A percentile compares a stretch with the other conserved stretches of the same genome.
These are phyloP conservation scores for Dysphania ambrosioides DNA, from an alignment of 148 eudicot species.

Conservation along the genomic window DNA sequence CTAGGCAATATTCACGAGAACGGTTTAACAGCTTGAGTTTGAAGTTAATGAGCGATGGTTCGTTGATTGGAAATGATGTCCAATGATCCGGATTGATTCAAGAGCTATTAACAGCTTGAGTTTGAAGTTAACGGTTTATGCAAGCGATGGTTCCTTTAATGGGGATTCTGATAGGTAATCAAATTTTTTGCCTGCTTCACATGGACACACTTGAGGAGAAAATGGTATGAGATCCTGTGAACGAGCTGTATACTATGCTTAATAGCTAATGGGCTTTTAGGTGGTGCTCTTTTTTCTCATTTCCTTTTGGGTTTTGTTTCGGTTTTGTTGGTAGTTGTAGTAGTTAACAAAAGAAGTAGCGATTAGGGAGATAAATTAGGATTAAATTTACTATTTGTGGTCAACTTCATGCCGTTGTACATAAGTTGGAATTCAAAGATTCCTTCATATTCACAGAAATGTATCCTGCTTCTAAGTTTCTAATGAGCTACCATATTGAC, in stretches of 20 bases:
- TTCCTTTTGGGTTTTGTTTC: neutral
- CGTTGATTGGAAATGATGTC: slow-evolving; percentile 41
- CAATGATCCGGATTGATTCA: slow-evolving; percentile 27
- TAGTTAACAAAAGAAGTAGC: slow-evolving; percentile 8
- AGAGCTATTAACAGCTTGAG: neutral
- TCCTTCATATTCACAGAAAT: no score
- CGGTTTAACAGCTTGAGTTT: slow-evolving; percentile 72
- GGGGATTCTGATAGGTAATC: neutral
- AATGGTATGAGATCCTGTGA: slow-evolving; percentile 1
- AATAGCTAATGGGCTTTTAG: slow-evolving; percentile 6
- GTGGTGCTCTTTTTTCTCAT: neutral
- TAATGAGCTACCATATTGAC: slow-evolving; percentile 2
- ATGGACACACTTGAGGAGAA: neutral
- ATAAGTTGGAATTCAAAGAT: slow-evolving; percentile 16
- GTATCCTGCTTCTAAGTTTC: slow-evolving; percentile 12
- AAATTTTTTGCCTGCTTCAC: slow-evolving; percentile 12
- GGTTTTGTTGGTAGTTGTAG: slow-evolving; percentile 11
- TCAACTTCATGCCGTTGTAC: slow-evolving; percentile 15
- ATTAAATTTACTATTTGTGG: slow-evolving; percentile 15
- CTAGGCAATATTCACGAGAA: slow-evolving; percentile 77
- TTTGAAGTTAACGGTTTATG: no score
- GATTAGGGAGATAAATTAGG: slow-evolving; percentile 17
- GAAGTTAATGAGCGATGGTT: slow-evolving; percentile 65
- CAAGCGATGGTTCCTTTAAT: no score
- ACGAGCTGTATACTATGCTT: slow-evolving; percentile 3